These are phyloP conservation scores for Cladosporium velox DNA, from an alignment of 2,329 filamentous ascomycete species.

Conservation along the genomic window DNA sequence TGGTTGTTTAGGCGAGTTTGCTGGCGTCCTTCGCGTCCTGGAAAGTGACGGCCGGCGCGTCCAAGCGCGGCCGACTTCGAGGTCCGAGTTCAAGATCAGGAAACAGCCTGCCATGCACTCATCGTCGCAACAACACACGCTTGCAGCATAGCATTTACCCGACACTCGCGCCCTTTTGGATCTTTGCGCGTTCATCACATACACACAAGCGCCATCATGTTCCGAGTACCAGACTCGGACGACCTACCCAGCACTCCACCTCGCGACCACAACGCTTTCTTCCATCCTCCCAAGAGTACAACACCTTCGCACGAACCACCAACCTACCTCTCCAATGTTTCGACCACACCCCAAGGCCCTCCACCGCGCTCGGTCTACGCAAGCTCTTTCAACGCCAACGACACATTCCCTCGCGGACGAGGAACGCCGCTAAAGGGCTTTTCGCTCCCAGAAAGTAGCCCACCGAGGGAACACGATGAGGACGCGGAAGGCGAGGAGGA, in stretches of 20 bases:
- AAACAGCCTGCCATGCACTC: background rate
- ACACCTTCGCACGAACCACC: conserved; percentile 41
- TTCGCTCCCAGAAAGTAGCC: conserved; percentile 42
- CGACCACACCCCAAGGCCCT: conserved; percentile 39
- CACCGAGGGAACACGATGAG: conserved; percentile 37
- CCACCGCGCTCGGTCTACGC: conserved; percentile 40
- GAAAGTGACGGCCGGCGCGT: background rate
- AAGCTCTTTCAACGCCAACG: conserved; percentile 36
- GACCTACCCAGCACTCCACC: conserved; percentile 32
- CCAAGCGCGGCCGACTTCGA: background rate
- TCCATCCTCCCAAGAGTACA: conserved; percentile 36
- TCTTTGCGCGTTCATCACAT: background rate
- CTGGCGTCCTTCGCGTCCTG: background rate
- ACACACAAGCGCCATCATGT: conserved; percentile 22
- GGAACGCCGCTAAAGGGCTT: conserved; percentile 34
- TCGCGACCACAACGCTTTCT: conserved; percentile 28
- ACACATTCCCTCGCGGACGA: conserved; percentile 34
- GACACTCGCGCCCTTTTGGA: background rate
- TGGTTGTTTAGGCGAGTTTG: background rate
- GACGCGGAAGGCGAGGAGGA: conserved; percentile 37
- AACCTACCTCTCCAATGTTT: conserved; percentile 34
- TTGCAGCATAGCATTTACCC: background rate
- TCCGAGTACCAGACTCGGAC: conserved; percentile 25
- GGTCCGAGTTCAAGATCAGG: background rate
- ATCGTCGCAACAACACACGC: background rate